Conservation (phyloP, 2,329 filamentous ascomycete species). For the Alternaria solani region DNA sequence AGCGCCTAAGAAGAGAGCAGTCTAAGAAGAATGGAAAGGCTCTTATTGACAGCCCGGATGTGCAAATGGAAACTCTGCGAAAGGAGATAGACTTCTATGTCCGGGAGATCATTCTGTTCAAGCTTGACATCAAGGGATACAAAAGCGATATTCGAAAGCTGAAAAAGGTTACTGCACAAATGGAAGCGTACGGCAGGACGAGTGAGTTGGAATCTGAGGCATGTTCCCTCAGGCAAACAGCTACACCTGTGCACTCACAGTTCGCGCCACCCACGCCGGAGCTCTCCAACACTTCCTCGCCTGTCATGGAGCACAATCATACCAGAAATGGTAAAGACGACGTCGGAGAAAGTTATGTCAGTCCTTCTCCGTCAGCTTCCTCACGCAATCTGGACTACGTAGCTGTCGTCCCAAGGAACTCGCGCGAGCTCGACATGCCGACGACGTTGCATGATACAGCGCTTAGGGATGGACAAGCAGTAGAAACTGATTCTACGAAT, state of each 20-base stretch:
- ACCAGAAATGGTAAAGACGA: constrained; percentile 10
- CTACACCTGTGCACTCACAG: constrained; percentile 32
- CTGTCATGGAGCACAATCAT: constrained; percentile 22
- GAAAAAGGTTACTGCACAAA: constrained; percentile 37
- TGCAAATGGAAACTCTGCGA: constrained; percentile 42
- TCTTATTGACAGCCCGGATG: constrained; percentile 20
- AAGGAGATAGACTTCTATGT: constrained; percentile 55
- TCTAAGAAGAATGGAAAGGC: constrained; percentile 7
- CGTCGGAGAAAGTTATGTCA: constrained; percentile 20
- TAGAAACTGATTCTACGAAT: constrained; percentile 28
- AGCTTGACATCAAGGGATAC: constrained; percentile 58
- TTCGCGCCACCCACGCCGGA: constrained; percentile 30
- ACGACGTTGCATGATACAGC: constrained; percentile 30
- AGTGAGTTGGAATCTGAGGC: constrained; percentile 41
- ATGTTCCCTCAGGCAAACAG: constrained; percentile 34
- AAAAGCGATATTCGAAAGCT: constrained; percentile 51
- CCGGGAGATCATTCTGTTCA: constrained; percentile 59
- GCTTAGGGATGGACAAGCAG: constrained; percentile 16
- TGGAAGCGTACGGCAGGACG: constrained; percentile 31
- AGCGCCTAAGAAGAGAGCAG: constrained; percentile 41
- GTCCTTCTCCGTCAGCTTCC: constrained; percentile 18
- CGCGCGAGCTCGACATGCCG: constrained; percentile 18
- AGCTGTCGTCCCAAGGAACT: constrained; percentile 11
- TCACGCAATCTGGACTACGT: constrained; percentile 14
- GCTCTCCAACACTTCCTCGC: constrained; percentile 29